These are phyloP conservation scores for Hyaloscypha finlandica DNA, from an alignment of 495 filamentous ascomycete species.

Conservation along the genomic window DNA sequence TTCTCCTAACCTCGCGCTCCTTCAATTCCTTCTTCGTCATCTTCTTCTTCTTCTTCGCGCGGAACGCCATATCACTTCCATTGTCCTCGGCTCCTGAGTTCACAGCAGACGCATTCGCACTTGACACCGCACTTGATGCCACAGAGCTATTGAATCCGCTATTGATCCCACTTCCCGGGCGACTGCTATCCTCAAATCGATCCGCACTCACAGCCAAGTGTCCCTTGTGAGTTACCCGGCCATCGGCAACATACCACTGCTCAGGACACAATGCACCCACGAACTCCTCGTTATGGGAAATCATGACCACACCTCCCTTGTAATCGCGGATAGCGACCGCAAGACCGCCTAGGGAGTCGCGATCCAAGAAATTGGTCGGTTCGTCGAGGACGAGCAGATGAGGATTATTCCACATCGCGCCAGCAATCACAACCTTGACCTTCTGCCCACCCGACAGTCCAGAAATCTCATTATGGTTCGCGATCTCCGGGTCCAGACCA, in stretches of 20 bases:
- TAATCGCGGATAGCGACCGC: slow-evolving; percentile 97
- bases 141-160: slow-evolving; percentile 54
- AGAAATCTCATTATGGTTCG: slow-evolving; percentile 97
- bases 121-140: slow-evolving; percentile 59
- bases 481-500: slow-evolving; percentile 94
- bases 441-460: slow-evolving; percentile 98
- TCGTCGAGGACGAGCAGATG: slow-evolving; percentile 97
- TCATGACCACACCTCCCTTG: slow-evolving; percentile 97
- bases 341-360: slow-evolving; percentile 92
- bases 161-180: slow-evolving; percentile 52
- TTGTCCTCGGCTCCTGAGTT: slow-evolving; percentile 84
- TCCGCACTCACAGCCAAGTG: slow-evolving; percentile 69
- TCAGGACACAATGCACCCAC: slow-evolving; percentile 92
- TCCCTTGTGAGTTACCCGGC: slow-evolving; percentile 81
- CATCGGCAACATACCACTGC: slow-evolving; percentile 91
- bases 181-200: slow-evolving; percentile 81
- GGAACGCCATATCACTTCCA: slow-evolving; percentile 75
- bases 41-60: slow-evolving; percentile 94
- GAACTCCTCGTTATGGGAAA: slow-evolving; percentile 99
- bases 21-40: slow-evolving; percentile 94
- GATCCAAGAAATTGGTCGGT: slow-evolving; percentile 98
- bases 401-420: slow-evolving; percentile 98
- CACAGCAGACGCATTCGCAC: slow-evolving; percentile 68
- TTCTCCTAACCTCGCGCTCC: slow-evolving; percentile 82
- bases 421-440: slow-evolving; percentile 98